Percentiles rank a stretch among this genome's conserved stretches.
Evolutionary conservation across 768 basidiomycete genomes (phyloP).

Genomic region (Tricholomella constricta): DNA sequence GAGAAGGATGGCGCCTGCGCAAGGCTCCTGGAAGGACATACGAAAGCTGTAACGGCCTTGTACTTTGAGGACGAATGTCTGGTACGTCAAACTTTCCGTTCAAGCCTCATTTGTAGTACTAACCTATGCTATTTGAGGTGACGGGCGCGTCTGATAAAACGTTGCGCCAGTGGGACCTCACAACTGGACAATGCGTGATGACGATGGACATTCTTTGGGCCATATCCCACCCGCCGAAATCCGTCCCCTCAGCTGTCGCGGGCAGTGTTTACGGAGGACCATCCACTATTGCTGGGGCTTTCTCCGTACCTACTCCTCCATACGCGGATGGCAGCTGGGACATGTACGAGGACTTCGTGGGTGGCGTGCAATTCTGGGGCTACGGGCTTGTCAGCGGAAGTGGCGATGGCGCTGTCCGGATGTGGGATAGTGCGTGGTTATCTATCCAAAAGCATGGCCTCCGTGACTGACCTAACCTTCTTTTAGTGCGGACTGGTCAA

Average conservation of each 20-base stretch:
- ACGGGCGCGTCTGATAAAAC: slow-evolving; percentile 99
- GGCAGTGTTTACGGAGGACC: slow-evolving; percentile 54
- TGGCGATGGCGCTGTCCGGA: slow-evolving; percentile 94
- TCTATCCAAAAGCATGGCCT: background rate
- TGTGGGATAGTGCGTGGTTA: slow-evolving; percentile 94
- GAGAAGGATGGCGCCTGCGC: slow-evolving; percentile 63
- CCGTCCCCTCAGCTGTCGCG: slow-evolving; percentile 40
- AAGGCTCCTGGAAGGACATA: slow-evolving; percentile 85
- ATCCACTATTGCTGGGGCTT: slow-evolving; percentile 59
- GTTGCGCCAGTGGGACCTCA: slow-evolving; percentile 96
- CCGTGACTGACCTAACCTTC: background rate
- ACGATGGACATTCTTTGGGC: slow-evolving; percentile 99
- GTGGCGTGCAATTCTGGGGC: slow-evolving; percentile 98
- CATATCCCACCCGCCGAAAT: slow-evolving; percentile 80
- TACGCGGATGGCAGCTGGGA: slow-evolving; percentile 92
- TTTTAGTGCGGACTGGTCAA: slow-evolving; percentile 93
- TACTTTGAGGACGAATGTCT: slow-evolving; percentile 96
- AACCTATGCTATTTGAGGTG: slow-evolving; percentile 55
- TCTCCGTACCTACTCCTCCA: slow-evolving; percentile 84
- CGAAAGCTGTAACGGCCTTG: slow-evolving; percentile 87
- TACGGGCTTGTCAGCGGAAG: slow-evolving; percentile 97
- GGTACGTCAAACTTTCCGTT: slow-evolving; percentile 45
- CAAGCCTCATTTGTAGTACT: slow-evolving; percentile 6
- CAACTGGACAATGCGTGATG: slow-evolving; percentile 96
- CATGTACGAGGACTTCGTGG: slow-evolving; percentile 96